Evolutionary conservation across 176 grass and related monocot genomes (phyloP), one percentile per base, ranked within the genome.

Genomic region (Pontederia crassipes): DNA sequence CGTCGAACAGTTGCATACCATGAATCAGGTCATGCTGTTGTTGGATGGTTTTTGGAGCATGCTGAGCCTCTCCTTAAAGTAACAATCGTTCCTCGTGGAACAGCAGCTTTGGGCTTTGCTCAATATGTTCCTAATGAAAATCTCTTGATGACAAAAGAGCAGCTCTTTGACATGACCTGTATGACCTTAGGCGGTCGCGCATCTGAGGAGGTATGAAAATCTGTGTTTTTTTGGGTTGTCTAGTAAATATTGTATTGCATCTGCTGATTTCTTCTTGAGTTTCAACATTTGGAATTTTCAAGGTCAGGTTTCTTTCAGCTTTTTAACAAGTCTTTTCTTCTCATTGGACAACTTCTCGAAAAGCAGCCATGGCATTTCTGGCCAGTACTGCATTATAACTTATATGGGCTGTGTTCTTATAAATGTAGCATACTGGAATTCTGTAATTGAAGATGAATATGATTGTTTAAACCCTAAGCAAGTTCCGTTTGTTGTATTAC

Each of bases 31-130:
- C 92, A 91, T 82, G 92, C 92, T 57, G 92, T 91, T 71, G 84
- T 71, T 68, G 87, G 92, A 71, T 97, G 87, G 84, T 97, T 97
- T 76, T 88, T 97, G 72, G 87, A 97, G 78, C 78, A 97, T 78
- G 87, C 87, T 12, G 87, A 97, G 54, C 87, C 92, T 40, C 75
- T 97, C 1, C 79, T 97, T 48, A 91, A 97, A 75, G 92, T 97
- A 46, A 97, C 92, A 61, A 96, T 96, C 67, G 78, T 96, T 59
- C 92, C 92, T 57, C 83, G 87, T 70, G 87, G 83, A 72, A 91
- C 84, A 26, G 83, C 92, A 55, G 74, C 92, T 78, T 63, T 97
- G 75, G 92, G 92, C 11, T 97, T 97, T 46, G 78, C 92, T 70
- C 84, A 97, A 56, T 97, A 97, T 46, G 76, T 97, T 11, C 87